Base-by-base conservation (phyloP, 306 rosid species). In the Dalbergia cultrata region DNA sequence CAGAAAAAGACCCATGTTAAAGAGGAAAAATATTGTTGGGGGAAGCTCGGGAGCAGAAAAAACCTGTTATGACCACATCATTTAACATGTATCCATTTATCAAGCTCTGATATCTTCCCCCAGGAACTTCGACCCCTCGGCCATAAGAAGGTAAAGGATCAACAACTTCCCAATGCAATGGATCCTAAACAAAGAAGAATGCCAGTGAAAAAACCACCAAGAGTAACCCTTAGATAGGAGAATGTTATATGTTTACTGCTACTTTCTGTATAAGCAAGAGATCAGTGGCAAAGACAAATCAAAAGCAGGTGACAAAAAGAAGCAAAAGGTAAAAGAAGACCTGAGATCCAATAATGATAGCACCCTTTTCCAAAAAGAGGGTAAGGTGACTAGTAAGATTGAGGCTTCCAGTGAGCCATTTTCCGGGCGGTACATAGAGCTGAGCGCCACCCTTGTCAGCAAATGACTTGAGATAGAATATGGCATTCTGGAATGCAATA, bases 401-500 rank as follows among this genome's bases (percentile, higher is more conserved):
- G 87, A 95, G 83, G 75, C 97, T 88, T 72, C 89, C 94, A 5
- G 99, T 95, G 17, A 95, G 90, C 99, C 99, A 95, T 78, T 88
- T 89, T 63, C 99, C 99, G 0, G 93, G 94, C 0, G 99, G 99
- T 49, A 95, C 94, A 21, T 95, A 95, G 5, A 95, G 92, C 90
- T 95, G 98, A 59, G 99, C 99, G 8, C 98, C 99, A 13, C 99
- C 99, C 87, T 95, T 95, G 62, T 95, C 99, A 52, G 99, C 91
- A 57, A 95, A 95, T 14, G 99, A 95, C 87, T 93, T 95, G 84
- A 95, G 95, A 81, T 95, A 95, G 86, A 95, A 95, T 17, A 95
- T 85, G 70, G 99, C 99, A 87, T 95, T 95, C 88, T 93, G 97
- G 78, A 95, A 95, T 80, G 99, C 99, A 60, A 93, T 70, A 58